A percentile compares a stretch with the other conserved stretches of the same genome.
These are phyloP conservation scores for Phyllosticta capitalensis DNA, from an alignment of 2,329 filamentous ascomycete species.

Conservation along the genomic window DNA sequence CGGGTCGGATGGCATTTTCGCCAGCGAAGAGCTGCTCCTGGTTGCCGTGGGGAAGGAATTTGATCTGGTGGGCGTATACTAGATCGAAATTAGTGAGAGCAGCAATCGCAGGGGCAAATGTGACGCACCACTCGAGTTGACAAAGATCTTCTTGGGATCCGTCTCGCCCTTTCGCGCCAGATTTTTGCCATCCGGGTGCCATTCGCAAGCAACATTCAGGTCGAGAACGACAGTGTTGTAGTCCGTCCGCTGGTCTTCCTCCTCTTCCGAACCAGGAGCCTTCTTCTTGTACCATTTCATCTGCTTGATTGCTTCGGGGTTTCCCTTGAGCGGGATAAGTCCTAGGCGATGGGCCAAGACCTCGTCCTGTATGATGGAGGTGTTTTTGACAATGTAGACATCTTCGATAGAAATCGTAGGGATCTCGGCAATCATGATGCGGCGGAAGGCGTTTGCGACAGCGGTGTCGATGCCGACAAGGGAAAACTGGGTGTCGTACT, in stretches of 20 bases:
- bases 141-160: constrained; percentile 76
- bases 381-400: constrained; percentile 92
- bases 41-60: constrained; percentile 65
- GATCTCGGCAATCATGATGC: constrained; percentile 90
- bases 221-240: constrained; percentile 79
- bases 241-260: constrained; percentile 49
- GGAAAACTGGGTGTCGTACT: constrained; percentile 74
- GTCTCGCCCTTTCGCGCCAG: constrained; percentile 58
- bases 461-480: constrained; percentile 85
- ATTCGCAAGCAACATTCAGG: constrained; percentile 70
- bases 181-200: constrained; percentile 52
- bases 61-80: constrained; percentile 47
- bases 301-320: constrained; percentile 66
- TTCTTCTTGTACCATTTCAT: constrained; percentile 75
- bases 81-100: background rate
- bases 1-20: constrained; percentile 60
- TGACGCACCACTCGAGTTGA: constrained; percentile 55
- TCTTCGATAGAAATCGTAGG: constrained; percentile 90
- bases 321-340: constrained; percentile 78
- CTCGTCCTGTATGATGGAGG: constrained; percentile 95
- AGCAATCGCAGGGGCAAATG: background rate
- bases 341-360: constrained; percentile 85
- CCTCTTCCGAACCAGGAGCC: constrained; percentile 35
- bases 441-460: constrained; percentile 92
- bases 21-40: constrained; percentile 23